These are phyloP conservation scores for Rutstroemia sp. DNA, from an alignment of 2,329 filamentous ascomycete species.

Conservation along the genomic window DNA sequence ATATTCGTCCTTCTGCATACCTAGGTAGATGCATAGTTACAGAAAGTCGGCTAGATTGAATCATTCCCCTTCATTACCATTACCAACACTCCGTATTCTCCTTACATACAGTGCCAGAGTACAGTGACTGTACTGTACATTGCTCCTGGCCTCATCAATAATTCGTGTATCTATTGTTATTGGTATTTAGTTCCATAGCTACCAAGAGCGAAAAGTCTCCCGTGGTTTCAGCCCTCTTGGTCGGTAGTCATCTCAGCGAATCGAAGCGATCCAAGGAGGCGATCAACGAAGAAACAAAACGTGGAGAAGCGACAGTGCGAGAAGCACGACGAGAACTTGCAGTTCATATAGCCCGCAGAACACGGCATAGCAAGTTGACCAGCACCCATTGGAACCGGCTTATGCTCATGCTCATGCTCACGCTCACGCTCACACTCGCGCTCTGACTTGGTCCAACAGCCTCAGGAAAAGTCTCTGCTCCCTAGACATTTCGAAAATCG, in stretches of 20 bases:
- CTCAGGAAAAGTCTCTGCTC: background rate
- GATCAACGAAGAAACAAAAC: background rate
- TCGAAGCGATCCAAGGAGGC: background rate
- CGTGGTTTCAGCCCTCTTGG: conserved; percentile 8
- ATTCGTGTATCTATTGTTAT: background rate
- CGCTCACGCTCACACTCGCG: background rate
- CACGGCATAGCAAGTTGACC: background rate
- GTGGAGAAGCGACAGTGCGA: background rate
- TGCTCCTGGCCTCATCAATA: background rate
- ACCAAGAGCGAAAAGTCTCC: background rate
- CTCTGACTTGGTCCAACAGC: no score
- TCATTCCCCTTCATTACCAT: background rate
- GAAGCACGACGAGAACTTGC: no score
- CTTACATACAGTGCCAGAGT: background rate
- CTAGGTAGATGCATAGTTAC: background rate
- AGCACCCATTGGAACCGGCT: conserved; percentile 2
- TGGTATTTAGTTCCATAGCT: conserved; percentile 3
- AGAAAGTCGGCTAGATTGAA: background rate
- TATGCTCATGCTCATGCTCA: conserved; percentile 5
- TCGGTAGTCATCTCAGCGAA: background rate
- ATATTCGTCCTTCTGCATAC: background rate
- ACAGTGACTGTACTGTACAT: background rate
- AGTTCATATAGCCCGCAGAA: background rate
- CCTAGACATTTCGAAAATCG: background rate
- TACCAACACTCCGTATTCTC: background rate